These are phyloP conservation scores for Penicillium herquei DNA, from an alignment of 495 filamentous ascomycete species.

Conservation along the genomic window DNA sequence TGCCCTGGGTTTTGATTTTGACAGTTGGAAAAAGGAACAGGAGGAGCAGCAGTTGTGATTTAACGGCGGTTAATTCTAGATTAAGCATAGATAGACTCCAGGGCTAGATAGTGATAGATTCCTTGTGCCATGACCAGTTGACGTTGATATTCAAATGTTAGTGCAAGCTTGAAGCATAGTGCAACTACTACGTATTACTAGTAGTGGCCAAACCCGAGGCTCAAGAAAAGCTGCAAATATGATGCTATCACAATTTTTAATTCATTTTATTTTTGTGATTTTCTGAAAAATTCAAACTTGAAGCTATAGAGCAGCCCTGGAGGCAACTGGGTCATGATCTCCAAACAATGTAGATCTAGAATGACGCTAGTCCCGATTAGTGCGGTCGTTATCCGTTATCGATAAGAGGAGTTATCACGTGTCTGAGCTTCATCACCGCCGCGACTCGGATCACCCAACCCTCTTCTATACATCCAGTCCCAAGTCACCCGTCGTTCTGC, in stretches of 20 bases:
- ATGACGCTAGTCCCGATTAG: background rate
- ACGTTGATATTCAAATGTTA: background rate
- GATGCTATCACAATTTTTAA: too few relatives aligned
- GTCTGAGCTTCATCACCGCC: constrained; percentile 2
- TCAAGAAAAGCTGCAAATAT: too few relatives aligned
- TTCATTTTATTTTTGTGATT: too few relatives aligned
- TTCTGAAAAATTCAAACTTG: too few relatives aligned
- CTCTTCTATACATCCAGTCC: constrained; percentile 13
- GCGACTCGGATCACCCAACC: constrained; percentile 7
- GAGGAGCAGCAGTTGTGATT: background rate
- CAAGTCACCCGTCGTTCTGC: background rate
- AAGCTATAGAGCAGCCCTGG: too few relatives aligned
- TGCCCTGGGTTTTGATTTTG: constrained; percentile 61
- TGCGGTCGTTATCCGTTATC: background rate
- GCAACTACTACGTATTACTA: too few relatives aligned
- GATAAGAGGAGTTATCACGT: constrained; percentile 7
- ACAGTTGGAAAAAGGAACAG: constrained; percentile 34
- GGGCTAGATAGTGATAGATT: too few relatives aligned
- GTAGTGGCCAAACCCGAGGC: background rate
- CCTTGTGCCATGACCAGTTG: background rate
- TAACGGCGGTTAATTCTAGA: background rate
- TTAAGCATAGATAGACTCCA: background rate
- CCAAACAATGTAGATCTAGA: background rate
- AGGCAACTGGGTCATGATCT: background rate
- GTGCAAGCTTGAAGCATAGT: too few relatives aligned